Conservation (phyloP, 805 yeast genomes). For the Ogataea polymorpha region DNA sequence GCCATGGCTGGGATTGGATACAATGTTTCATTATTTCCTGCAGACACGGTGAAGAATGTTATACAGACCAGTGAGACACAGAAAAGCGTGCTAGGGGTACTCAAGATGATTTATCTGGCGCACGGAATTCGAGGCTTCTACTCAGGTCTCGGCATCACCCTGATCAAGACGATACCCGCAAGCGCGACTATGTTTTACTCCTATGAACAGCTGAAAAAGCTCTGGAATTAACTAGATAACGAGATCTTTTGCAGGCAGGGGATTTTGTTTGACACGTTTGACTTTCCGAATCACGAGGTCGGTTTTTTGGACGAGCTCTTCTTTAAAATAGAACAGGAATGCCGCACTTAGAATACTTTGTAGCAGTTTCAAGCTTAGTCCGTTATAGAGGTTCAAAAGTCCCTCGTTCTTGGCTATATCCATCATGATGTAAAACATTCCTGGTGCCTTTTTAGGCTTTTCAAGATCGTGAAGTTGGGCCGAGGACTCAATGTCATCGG, state of each 20-base stretch:
- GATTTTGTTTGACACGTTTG: slow-evolving; percentile 13
- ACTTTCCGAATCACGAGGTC: slow-evolving; percentile 44
- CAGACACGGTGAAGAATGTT: slow-evolving; percentile 84
- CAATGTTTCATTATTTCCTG: slow-evolving; percentile 79
- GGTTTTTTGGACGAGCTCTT: slow-evolving; percentile 66
- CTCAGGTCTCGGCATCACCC: slow-evolving; percentile 80
- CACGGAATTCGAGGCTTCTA: slow-evolving; percentile 75
- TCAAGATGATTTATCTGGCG: slow-evolving; percentile 37
- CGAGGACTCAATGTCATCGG: slow-evolving; percentile 20
- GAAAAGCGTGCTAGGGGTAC: slow-evolving; percentile 36
- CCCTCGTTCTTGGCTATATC: slow-evolving; percentile 72
- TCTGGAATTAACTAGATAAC: slow-evolving; percentile 7
- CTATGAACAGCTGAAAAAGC: slow-evolving; percentile 58
- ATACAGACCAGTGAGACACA: slow-evolving; percentile 56
- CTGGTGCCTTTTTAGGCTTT: slow-evolving; percentile 13
- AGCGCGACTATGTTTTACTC: slow-evolving; percentile 82
- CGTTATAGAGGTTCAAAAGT: slow-evolving; percentile 72
- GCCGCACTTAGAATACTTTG: slow-evolving; percentile 90
- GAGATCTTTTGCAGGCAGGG: slow-evolving; percentile 14
- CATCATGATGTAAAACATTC: slow-evolving; percentile 49
- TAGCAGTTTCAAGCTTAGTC: slow-evolving; percentile 71
- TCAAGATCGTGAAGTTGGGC: slow-evolving; percentile 24
- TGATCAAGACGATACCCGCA: slow-evolving; percentile 82
- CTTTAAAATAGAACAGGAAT: slow-evolving; percentile 85
- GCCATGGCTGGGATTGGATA: slow-evolving; percentile 84